Conservation (phyloP, 2,329 filamentous ascomycete genomes). For the Paecilomyces variotii region DNA sequence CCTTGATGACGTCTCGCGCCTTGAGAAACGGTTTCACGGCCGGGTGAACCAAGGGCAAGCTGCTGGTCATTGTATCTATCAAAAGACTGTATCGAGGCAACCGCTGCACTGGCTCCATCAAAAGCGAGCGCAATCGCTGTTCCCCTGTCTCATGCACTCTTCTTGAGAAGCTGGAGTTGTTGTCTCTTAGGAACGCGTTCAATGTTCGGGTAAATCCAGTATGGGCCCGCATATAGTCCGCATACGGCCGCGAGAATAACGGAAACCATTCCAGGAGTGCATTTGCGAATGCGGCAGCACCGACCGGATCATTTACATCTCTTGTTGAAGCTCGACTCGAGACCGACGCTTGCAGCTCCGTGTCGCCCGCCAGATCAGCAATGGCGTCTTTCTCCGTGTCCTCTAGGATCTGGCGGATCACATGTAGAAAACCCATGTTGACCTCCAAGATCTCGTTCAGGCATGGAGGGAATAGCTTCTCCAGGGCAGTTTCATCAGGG, state of each 20-base stretch:
- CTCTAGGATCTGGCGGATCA: conserved; percentile 68
- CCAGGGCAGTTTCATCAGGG: conserved; percentile 63
- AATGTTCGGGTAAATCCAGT: conserved; percentile 77
- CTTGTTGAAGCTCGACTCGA: conserved; percentile 38
- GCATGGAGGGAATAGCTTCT: conserved; percentile 71
- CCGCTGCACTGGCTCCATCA: conserved; percentile 94
- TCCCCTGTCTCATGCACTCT: conserved; percentile 77
- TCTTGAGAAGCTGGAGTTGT: conserved; percentile 73
- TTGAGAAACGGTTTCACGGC: conserved; percentile 76
- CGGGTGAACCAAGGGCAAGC: conserved; percentile 76
- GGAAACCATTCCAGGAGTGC: conserved; percentile 88
- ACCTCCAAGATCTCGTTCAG: conserved; percentile 72
- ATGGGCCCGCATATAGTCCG: conserved; percentile 86
- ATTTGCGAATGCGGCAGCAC: conserved; percentile 68
- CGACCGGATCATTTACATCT: conserved; percentile 61
- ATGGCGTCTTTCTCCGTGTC: conserved; percentile 74
- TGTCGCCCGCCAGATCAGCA: conserved; percentile 61
- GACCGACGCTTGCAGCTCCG: conserved; percentile 41
- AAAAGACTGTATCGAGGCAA: conserved; percentile 90
- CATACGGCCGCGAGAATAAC: conserved; percentile 81
- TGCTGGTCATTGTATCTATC: conserved; percentile 89
- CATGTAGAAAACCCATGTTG: conserved; percentile 72
- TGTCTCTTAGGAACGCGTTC: conserved; percentile 65
- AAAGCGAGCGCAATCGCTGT: conserved; percentile 77
- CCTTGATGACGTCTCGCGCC: conserved; percentile 86